These are phyloP conservation scores for Inosperma sp. DNA, from an alignment of 768 basidiomycete species.

Conservation along the genomic window DNA sequence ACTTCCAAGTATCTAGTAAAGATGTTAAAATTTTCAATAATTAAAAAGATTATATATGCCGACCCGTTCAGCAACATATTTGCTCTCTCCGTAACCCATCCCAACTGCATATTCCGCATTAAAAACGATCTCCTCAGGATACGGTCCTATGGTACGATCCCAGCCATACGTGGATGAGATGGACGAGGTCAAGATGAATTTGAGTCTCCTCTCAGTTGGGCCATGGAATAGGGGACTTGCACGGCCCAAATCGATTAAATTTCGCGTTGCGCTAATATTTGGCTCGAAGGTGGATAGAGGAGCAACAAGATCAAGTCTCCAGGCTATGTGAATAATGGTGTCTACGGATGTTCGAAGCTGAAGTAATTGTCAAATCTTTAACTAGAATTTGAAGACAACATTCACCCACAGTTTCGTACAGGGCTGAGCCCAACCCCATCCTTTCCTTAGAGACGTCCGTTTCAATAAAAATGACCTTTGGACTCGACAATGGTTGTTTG, in stretches of 20 bases:
- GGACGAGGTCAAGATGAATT: conserved; percentile 39
- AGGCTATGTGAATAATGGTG: conserved; percentile 42
- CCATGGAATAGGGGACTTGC: no score
- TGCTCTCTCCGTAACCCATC: conserved; percentile 30
- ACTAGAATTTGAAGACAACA: neutral
- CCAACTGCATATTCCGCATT: conserved; percentile 27
- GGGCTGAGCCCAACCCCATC: conserved; percentile 24
- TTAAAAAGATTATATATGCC: conserved; percentile 3
- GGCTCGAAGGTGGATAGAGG: conserved; percentile 41
- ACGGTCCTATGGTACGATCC: conserved; percentile 24
- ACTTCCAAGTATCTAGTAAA: conserved; percentile 24
- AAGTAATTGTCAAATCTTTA: neutral
- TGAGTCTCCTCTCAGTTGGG: no score
- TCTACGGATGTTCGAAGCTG: conserved; percentile 19
- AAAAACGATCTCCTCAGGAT: conserved; percentile 32
- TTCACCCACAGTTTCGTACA: conserved; percentile 28
- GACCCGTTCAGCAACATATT: conserved; percentile 33
- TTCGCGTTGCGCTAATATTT: conserved; percentile 36
- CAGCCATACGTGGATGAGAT: conserved; percentile 27
- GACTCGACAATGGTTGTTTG: conserved; percentile 22
- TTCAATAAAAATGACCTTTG: conserved; percentile 34
- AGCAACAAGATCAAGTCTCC: conserved; percentile 46
- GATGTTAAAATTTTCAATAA: neutral
- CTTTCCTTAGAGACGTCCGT: conserved; percentile 28
- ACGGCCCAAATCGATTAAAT: conserved; percentile 37